Evolutionary conservation across 1,139 yeast species (phyloP), one percentile per base, ranked within the genome.

Genomic region (Meyerozyma elateridarum): DNA sequence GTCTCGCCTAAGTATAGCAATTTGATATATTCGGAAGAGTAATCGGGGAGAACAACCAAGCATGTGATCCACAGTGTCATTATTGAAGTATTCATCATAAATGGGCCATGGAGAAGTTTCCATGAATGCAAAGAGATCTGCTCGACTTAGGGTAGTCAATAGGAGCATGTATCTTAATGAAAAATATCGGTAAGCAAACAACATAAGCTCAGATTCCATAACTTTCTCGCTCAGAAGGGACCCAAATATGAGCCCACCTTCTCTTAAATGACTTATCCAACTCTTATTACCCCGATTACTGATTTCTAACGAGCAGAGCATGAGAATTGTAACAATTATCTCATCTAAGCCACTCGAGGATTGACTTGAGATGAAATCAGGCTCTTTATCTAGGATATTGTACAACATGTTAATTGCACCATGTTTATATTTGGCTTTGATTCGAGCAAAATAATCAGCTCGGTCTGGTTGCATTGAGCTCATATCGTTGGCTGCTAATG

Each of bases 31-130:
- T 6, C 42, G 34, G 30, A 40, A 34, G 2, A 54, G 31, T 6
- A 55, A 36, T 29, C 44, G 38, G 3, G 61, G 59, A 1, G 60
- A 52, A 35, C 60, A 55, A 6, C 61, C 61, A 32, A 51, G 46
- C 50, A 53, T 45, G 21, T 49, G 51, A 34, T 56, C 61, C 9
- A 56, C 45, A 1, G 27, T 22, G 14, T 39, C 37, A 25, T 25
- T 34, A n/a, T 44, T 36, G 31, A 52, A 56, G 25, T 51, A 38
- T 1, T 31, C 24, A 8, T 40, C 46, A 3, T 54, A 44, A 7
- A 48, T 33, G 20, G 51, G 54, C 50, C 55, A 45, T 7, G 49
- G 52, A 21, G 46, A 43, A 2, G 30, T 21, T 2, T 32, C 31
- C 15, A 42, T 24, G 31, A 56, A 43, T 4, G 16, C 20, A 1